Evolutionary conservation across 345 rosid species (phyloP).

Genomic region (Jatropha curcas): DNA sequence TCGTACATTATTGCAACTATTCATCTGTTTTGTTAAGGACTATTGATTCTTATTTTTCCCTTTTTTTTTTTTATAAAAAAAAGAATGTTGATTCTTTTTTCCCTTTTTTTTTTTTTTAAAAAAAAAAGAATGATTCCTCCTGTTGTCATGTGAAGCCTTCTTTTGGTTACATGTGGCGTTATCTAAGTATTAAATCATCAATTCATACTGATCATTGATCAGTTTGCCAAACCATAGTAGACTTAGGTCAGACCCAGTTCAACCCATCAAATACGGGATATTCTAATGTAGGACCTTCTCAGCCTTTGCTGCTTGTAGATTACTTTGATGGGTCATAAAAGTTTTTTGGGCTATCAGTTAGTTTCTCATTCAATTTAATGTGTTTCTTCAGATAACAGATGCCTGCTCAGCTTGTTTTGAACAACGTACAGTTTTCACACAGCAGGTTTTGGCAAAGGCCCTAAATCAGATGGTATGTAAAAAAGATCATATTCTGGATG

Average conservation of each 20-base stretch:
- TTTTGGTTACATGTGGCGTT: background rate
- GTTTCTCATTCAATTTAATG: background rate
- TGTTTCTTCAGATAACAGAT: constrained; percentile 68
- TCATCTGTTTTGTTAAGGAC: no score
- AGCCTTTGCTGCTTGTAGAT: background rate
- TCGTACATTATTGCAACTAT: no score
- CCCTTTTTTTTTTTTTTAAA: background rate
- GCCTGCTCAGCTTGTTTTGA: constrained; percentile 97
- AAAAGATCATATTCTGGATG: background rate
- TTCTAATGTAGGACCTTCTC: background rate
- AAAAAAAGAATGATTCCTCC: background rate
- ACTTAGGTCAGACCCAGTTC: no score
- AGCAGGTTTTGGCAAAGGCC: constrained; percentile 95
- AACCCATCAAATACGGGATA: background rate
- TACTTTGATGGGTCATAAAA: background rate
- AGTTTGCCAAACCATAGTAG: background rate
- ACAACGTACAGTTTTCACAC: constrained; percentile 93
- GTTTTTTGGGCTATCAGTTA: background rate
- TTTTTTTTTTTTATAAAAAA: background rate
- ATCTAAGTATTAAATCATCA: background rate
- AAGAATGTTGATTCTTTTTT: background rate
- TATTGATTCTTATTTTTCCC: background rate
- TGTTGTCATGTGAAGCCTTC: background rate
- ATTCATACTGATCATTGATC: background rate
- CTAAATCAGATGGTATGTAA: constrained; percentile 82